Evolutionary conservation across 2,329 filamentous ascomycete species (phyloP).

Genomic region (Chalara sp.): DNA sequence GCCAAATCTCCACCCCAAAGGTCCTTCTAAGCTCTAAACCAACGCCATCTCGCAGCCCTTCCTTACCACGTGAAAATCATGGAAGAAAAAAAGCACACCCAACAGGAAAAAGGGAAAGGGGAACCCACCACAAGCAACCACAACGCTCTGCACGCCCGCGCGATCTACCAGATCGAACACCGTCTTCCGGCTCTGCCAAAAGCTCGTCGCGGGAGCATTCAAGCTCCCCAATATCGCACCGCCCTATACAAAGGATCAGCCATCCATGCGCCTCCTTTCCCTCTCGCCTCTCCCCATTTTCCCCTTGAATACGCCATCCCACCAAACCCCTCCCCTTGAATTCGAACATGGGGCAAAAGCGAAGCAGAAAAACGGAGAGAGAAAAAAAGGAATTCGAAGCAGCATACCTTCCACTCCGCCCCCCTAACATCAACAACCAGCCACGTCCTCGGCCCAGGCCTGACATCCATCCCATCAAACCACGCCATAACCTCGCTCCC

Average conservation of each 20-base stretch:
- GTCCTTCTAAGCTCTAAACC: not conserved
- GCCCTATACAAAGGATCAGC: conserved; percentile 32
- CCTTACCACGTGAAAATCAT: no score
- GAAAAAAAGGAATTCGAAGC: not conserved
- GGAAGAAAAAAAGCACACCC: no score
- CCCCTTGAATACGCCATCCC: not conserved
- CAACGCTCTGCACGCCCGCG: conserved; percentile 40
- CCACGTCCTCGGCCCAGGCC: conserved; percentile 29
- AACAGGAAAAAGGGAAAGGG: not conserved
- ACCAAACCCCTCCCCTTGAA: not conserved
- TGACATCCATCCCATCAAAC: conserved; percentile 32
- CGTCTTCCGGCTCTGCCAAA: conserved; percentile 42
- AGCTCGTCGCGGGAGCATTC: conserved; percentile 48
- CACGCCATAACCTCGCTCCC: conserved; percentile 34
- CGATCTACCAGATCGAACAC: conserved; percentile 44
- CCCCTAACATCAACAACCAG: conserved; percentile 47
- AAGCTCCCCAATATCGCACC: conserved; percentile 53
- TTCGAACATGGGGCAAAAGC: not conserved
- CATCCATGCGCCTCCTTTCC: not conserved
- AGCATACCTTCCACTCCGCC: conserved; percentile 40
- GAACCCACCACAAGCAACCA: conserved; percentile 50
- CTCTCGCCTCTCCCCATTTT: no score
- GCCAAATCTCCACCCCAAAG: not conserved
- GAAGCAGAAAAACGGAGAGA: no score
- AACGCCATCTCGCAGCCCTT: not conserved